phyloP scores from a whole-genome alignment of 2,329 filamentous ascomycete genomes.

The Ophiosphaerella narmari region DNA sequence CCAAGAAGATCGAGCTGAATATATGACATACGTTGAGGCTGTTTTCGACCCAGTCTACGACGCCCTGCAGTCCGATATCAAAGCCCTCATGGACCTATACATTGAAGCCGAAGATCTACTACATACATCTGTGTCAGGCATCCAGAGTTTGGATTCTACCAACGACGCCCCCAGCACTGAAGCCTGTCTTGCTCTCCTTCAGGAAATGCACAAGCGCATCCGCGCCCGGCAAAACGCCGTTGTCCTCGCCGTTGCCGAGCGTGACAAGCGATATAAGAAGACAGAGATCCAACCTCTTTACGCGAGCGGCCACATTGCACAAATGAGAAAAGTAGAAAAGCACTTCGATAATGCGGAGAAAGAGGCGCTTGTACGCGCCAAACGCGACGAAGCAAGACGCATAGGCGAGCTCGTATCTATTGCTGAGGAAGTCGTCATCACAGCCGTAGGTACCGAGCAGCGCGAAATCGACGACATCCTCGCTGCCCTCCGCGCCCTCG shows the following conservation, averaged over 20 bases:
- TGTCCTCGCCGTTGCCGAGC: slow-evolving; percentile 56
- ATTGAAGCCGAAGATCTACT: slow-evolving; percentile 40
- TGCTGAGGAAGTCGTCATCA: slow-evolving; percentile 57
- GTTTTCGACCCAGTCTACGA: slow-evolving; percentile 58
- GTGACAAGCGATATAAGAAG: slow-evolving; percentile 60
- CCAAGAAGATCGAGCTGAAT: slow-evolving; percentile 59
- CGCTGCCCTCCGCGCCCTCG: slow-evolving; percentile 46
- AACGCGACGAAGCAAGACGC: slow-evolving; percentile 55
- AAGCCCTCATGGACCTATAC: slow-evolving; percentile 53
- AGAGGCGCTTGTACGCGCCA: slow-evolving; percentile 55
- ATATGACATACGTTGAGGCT: slow-evolving; percentile 54
- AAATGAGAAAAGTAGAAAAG: slow-evolving; percentile 54
- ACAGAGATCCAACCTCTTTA: slow-evolving; percentile 58
- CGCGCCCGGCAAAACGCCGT: slow-evolving; percentile 57
- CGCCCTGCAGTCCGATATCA: slow-evolving; percentile 56
- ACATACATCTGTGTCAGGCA: slow-evolving; percentile 27
- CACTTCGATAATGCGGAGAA: slow-evolving; percentile 57
- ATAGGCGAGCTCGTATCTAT: slow-evolving; percentile 56
- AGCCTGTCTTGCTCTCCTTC: slow-evolving; percentile 42
- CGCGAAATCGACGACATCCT: slow-evolving; percentile 55
- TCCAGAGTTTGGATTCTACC: slow-evolving; percentile 20
- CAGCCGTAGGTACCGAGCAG: slow-evolving; percentile 58
- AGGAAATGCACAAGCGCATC: slow-evolving; percentile 52
- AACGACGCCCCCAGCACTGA: slow-evolving; percentile 22
- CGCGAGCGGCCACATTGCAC: slow-evolving; percentile 56